Base-by-base conservation (phyloP, 345 rosid genomes). In the Melaleuca quinquenervia region DNA sequence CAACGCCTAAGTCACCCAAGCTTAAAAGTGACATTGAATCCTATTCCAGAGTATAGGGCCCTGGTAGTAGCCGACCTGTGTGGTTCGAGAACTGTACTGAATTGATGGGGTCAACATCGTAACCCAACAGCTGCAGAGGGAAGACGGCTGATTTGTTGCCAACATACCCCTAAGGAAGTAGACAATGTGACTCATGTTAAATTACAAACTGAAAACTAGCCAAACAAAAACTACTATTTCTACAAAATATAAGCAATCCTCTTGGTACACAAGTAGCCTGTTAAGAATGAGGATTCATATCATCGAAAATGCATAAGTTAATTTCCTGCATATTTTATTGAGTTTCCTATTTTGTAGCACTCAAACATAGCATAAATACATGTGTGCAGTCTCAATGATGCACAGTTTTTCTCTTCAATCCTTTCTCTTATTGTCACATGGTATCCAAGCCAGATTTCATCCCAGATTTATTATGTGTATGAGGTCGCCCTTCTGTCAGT, bases 41-140 rank as follows among this genome's bases (percentile, higher is more conserved):
- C 41, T 11, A 82, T 18, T 22, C 60, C 24, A 8, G 86, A 89
- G 80, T 85, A 87, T 74, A 87, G 91, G 24, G 6, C 78, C 78
- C 83, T 76, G 54, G 87, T 88, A 90, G 88, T 90, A 87, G 90
- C 91, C 92, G 92, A 93, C 99, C 99, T 85, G 99, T 97, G 89
- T 96, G 99, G 86, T 97, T 97, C 6, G 99, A 97, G 91, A 97
- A 96, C 89, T 97, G 99, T 32, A 97, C 99, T 3, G 99, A 97
- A 91, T 97, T 94, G 83, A 97, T 92, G 29, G 99, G 99, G 90
- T 97, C 99, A 84, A 97, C 98, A 90, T 97, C 99, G 87, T 91
- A 97, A 56, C 99, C 99, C 91, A 97, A 88, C 85, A 97, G 90
- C 85, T 97, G 99, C 80, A 97, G 97, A 88, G 99, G 99, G 82